A percentile compares a stretch with the other conserved stretches of the same genome.
Evolutionary conservation across 1,284 basidiomycete species (phyloP).

Genomic region (Paramarasmius palmivorus): DNA sequence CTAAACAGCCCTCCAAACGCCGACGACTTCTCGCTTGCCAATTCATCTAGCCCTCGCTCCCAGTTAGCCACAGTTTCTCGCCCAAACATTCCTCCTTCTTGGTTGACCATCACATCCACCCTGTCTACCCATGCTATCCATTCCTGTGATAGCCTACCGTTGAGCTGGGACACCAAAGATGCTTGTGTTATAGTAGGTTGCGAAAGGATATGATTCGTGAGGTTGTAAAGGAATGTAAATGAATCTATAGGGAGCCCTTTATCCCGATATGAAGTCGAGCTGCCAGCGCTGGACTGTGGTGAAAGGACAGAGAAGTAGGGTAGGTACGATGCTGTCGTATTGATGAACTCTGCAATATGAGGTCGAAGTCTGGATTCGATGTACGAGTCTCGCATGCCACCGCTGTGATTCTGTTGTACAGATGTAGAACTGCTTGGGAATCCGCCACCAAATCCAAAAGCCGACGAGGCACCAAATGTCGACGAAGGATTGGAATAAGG

Average conservation of each 20-base stretch:
- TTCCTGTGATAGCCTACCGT: slow-evolving; percentile 64
- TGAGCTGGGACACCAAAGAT: slow-evolving; percentile 53
- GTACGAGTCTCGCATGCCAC: slow-evolving; percentile 77
- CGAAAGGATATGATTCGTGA: slow-evolving; percentile 65
- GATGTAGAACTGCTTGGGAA: slow-evolving; percentile 16
- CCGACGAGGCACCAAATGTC: slow-evolving; percentile 33
- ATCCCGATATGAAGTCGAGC: slow-evolving; percentile 55
- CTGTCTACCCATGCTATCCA: slow-evolving; percentile 77
- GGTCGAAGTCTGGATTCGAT: slow-evolving; percentile 72
- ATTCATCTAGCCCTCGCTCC: slow-evolving; percentile 66
- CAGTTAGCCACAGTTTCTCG: slow-evolving; percentile 65
- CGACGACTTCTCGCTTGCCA: slow-evolving; percentile 50
- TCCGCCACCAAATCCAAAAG: slow-evolving; percentile 47
- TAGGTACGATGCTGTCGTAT: slow-evolving; percentile 74
- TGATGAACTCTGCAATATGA: slow-evolving; percentile 71
- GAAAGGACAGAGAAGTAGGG: slow-evolving; percentile 75
- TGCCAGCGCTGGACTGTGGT: slow-evolving; percentile 22
- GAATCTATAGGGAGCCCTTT: slow-evolving; percentile 72
- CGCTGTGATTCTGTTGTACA: slow-evolving; percentile 15
- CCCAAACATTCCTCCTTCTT: slow-evolving; percentile 77
- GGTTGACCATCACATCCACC: slow-evolving; percentile 67
- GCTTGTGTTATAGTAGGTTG: slow-evolving; percentile 67
- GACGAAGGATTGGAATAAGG: slow-evolving; percentile 65
- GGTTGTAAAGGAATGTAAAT: slow-evolving; percentile 64
- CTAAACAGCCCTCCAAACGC: slow-evolving; percentile 55